These are phyloP conservation scores for Fusarium nisikadoi DNA, from an alignment of 2,329 filamentous ascomycete genomes.

Conservation along the genomic window DNA sequence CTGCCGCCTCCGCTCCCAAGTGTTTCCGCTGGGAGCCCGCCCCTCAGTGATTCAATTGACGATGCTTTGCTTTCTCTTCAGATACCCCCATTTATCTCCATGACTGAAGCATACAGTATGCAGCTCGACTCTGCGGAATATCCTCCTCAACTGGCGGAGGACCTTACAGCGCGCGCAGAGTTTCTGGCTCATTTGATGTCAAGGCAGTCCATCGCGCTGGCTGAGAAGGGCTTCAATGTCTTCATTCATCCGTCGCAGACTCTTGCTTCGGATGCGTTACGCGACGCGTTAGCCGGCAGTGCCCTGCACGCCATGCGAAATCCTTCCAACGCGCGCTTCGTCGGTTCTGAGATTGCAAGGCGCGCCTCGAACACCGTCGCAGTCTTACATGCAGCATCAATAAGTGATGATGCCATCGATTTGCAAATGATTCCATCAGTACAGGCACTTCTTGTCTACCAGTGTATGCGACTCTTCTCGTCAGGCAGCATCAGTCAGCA, in stretches of 20 bases:
- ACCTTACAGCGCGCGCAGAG: not conserved
- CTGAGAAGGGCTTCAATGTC: not conserved
- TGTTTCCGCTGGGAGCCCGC: not conserved
- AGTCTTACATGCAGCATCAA: not conserved
- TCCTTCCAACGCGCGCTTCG: not conserved
- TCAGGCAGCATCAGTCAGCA: not conserved
- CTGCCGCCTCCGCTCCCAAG: not conserved
- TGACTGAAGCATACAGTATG: not conserved
- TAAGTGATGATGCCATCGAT: accelerated
- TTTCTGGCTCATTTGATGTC: not conserved
- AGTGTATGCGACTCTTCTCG: not conserved
- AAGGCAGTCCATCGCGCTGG: not conserved
- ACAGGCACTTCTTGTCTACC: not conserved
- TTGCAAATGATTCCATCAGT: not conserved
- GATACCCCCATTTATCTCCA: accelerated
- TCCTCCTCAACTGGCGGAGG: not conserved
- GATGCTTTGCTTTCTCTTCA: not conserved
- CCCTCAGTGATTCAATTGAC: too few species aligned
- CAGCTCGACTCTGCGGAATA: not conserved
- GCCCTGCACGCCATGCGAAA: not conserved
- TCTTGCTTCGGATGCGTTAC: not conserved
- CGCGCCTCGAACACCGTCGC: not conserved
- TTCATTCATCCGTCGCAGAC: not conserved
- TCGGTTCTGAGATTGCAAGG: not conserved
- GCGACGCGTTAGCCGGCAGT: not conserved